These are phyloP conservation scores for Penicillium diatomitis DNA, from an alignment of 495 filamentous ascomycete species.

Conservation along the genomic window DNA sequence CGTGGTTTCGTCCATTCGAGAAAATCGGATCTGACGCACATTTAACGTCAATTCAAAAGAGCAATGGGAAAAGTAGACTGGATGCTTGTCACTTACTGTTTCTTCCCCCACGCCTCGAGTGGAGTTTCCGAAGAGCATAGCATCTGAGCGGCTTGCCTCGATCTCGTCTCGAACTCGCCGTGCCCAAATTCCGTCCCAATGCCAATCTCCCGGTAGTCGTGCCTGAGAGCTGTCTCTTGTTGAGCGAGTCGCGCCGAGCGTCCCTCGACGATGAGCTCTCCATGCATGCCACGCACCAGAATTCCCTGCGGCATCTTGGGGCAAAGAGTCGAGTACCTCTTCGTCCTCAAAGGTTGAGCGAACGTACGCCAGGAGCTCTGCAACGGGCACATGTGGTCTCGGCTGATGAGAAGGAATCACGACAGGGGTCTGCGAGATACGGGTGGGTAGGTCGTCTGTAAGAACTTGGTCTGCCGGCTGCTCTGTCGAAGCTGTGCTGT, in stretches of 20 bases:
- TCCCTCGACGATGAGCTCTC: slow-evolving; percentile 52
- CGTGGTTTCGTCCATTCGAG: slow-evolving; percentile 53
- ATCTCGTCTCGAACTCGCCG: slow-evolving; percentile 70
- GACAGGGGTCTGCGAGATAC: slow-evolving; percentile 10
- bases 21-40: slow-evolving; percentile 53
- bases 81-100: slow-evolving; percentile 39
- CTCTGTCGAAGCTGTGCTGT: background rate
- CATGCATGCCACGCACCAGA: slow-evolving; percentile 86
- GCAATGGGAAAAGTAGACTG: background rate
- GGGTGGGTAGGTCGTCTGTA: slow-evolving; percentile 1
- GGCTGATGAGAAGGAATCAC: slow-evolving; percentile 11
- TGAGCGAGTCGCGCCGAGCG: slow-evolving; percentile 6
- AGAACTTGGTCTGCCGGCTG: background rate
- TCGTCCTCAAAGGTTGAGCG: slow-evolving; percentile 72
- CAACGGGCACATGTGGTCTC: slow-evolving; percentile 24
- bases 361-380: slow-evolving; percentile 63
- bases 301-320: slow-evolving; percentile 75
- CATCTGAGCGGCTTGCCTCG: slow-evolving; percentile 64
- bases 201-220: slow-evolving; percentile 73
- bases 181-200: slow-evolving; percentile 94
- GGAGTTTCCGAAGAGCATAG: slow-evolving; percentile 60
- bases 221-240: slow-evolving; percentile 31
- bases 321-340: slow-evolving; percentile 64
- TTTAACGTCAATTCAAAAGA: background rate
- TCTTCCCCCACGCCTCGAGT: slow-evolving; percentile 53